These are phyloP conservation scores for Penicillium cinerascens DNA, from an alignment of 495 filamentous ascomycete species.

Conservation along the genomic window DNA sequence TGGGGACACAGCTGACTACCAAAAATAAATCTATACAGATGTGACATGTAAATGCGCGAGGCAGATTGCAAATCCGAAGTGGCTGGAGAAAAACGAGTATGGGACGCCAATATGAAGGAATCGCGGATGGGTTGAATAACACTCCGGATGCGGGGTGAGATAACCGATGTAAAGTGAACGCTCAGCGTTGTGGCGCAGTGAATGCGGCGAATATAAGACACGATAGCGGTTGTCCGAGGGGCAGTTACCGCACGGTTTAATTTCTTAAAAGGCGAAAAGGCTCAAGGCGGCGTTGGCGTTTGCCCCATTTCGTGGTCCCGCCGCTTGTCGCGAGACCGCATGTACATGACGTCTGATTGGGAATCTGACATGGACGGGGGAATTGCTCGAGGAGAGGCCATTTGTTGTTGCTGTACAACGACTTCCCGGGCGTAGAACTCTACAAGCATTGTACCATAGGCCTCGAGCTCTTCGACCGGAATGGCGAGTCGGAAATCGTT, in stretches of 20 bases:
- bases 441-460: slow-evolving; percentile 97
- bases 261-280: neutral
- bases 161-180: slow-evolving; percentile 4
- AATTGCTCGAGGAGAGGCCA: slow-evolving; percentile 22
- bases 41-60: slow-evolving; percentile 24
- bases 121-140: neutral
- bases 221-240: neutral
- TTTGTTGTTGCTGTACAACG: slow-evolving; percentile 60
- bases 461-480: slow-evolving; percentile 91
- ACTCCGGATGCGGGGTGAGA: neutral
- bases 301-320: slow-evolving; percentile 32
- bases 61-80: slow-evolving; percentile 3
- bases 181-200: slow-evolving; percentile 10
- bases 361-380: slow-evolving; percentile 12
- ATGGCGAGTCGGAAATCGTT: slow-evolving; percentile 97
- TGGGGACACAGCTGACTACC: slow-evolving; percentile 13
- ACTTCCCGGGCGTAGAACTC: slow-evolving; percentile 97
- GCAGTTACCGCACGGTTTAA: neutral
- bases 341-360: slow-evolving; percentile 37
- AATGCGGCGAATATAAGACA: neutral
- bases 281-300: slow-evolving; percentile 43
- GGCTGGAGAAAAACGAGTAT: neutral
- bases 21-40: slow-evolving; percentile 30
- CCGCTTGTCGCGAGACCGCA: slow-evolving; percentile 36
- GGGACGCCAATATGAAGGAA: neutral